Evolutionary conservation across 2,329 filamentous ascomycete species (phyloP), one percentile per base, ranked within the genome.

Genomic region (Trichoderma sp.): DNA sequence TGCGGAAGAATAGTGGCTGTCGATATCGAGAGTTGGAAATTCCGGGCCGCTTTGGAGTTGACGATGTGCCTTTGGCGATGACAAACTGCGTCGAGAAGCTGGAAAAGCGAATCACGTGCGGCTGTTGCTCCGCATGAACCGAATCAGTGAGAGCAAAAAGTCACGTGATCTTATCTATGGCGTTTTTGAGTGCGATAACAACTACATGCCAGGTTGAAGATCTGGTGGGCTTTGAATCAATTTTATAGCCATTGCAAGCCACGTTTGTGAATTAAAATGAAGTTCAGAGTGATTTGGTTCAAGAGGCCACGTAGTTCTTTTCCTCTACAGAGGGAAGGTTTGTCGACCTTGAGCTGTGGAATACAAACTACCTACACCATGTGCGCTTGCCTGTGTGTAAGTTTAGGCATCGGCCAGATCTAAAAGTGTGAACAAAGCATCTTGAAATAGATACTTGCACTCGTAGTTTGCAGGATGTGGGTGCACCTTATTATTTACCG

Each of bases 1-100:
- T 76, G 81, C 81, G 81, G 82, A 85, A 83, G 78, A 81, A 83
- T 82, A 81, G 81, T 81, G 80, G 81, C 80, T 80, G 81, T 78
- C 80, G 81, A 83, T 84, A 83, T 83, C 77, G 79, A 81, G 78
- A 76, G 75, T 75, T 68, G 77, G 53, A 62, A 72, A 79, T 35
- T 67, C 75, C 67, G 74, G 65, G 67, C 68, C 75, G 76, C 73
- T 76, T 59, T 24, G 68, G 78, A 65, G 60, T 69, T 76, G 76
- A 75, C 69, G 65, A 63, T 76, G 69, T 65, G 62, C 75, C 35
- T 35, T 45, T 27, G 65, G 74, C 77, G 74, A 76, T 78, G 78
- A 78, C 77, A 78, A 79, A 76, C 77, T 79, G 77, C 75, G 75
- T 75, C 72, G n/a, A 69, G 64, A 75, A 50, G 71, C 71, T 74